These are phyloP conservation scores for Eutrema heterophyllum DNA, from an alignment of 345 rosid genomes.

Conservation along the genomic window DNA sequence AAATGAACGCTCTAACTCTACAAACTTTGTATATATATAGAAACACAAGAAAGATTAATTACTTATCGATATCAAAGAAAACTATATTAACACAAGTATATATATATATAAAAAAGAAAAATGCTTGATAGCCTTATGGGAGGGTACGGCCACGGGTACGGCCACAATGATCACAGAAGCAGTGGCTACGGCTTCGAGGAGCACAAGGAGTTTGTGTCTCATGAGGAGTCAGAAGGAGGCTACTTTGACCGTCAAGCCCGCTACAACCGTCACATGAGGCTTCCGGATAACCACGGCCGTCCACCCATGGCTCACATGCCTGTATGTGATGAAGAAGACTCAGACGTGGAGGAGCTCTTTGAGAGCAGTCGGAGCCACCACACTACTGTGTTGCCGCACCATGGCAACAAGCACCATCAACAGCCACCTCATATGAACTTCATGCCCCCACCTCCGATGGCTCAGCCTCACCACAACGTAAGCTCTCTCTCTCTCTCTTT, in stretches of 20 bases:
- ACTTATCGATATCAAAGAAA: conserved; percentile 3
- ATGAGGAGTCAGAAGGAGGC: conserved; percentile 13
- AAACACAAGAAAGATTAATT: not conserved
- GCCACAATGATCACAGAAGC: not conserved
- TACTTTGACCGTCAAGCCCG: conserved; percentile 10
- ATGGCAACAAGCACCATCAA: conserved; percentile 1
- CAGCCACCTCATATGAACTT: conserved; percentile 14
- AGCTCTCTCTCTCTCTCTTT: not conserved
- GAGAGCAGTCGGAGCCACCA: not conserved
- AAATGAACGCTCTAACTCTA: not conserved
- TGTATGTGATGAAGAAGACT: conserved; percentile 13
- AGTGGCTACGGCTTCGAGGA: conserved; percentile 14
- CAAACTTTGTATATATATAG: conserved; percentile 6
- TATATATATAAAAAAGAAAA: not conserved
- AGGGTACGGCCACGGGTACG: not conserved
- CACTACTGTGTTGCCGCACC: not conserved
- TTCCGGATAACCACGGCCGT: conserved; percentile 24
- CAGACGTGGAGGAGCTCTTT: conserved; percentile 19
- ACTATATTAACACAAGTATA: not conserved
- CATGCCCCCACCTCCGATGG: conserved; percentile 14
- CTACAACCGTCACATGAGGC: conserved; percentile 13
- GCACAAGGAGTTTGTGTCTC: conserved; percentile 17
- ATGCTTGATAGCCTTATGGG: conserved; percentile 20
- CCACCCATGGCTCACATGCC: conserved; percentile 26
- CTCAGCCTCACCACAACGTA: conserved; percentile 15